Evolutionary conservation across 805 yeast genomes (phyloP).

Genomic region (Ogataea chonburiensis): DNA sequence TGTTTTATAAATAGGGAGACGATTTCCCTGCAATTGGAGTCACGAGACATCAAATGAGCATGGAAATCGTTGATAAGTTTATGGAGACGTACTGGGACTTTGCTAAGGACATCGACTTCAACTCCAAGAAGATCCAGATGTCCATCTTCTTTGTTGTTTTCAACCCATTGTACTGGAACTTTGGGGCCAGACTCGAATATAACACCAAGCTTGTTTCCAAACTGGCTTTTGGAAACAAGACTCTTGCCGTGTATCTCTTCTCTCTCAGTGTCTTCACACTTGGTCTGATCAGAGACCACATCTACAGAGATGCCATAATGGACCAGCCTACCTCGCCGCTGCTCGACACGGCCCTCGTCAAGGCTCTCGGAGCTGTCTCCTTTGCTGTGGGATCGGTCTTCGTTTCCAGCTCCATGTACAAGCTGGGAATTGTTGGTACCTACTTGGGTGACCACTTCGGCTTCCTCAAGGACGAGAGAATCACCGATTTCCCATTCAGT

Average conservation of each 20-base stretch:
- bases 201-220: conserved; percentile 74
- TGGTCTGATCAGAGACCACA: conserved; percentile 78
- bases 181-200: conserved; percentile 85
- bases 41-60: conserved; percentile 10
- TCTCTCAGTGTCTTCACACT: conserved; percentile 82
- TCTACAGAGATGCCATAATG: conserved; percentile 67
- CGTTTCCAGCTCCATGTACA: conserved; percentile 84
- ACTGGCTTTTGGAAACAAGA: conserved; percentile 61
- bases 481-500: conserved; percentile 91
- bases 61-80: conserved; percentile 21
- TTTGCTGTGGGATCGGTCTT: conserved; percentile 76
- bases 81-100: conserved; percentile 24
- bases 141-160: conserved; percentile 72
- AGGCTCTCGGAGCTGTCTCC: conserved; percentile 46
- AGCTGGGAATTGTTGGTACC: conserved; percentile 93
- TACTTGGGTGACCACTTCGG: conserved; percentile 98
- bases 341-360: conserved; percentile 40
- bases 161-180: conserved; percentile 96
- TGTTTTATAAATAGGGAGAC: conserved; percentile 6
- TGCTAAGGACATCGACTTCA: conserved; percentile 27
- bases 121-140: conserved; percentile 22
- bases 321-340: conserved; percentile 67
- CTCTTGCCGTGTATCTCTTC: conserved; percentile 77
- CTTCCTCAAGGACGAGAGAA: conserved; percentile 85
- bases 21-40: neutral